These are phyloP conservation scores for Phaeosphaeria sp. DNA, from an alignment of 2,329 filamentous ascomycete species.

Conservation along the genomic window DNA sequence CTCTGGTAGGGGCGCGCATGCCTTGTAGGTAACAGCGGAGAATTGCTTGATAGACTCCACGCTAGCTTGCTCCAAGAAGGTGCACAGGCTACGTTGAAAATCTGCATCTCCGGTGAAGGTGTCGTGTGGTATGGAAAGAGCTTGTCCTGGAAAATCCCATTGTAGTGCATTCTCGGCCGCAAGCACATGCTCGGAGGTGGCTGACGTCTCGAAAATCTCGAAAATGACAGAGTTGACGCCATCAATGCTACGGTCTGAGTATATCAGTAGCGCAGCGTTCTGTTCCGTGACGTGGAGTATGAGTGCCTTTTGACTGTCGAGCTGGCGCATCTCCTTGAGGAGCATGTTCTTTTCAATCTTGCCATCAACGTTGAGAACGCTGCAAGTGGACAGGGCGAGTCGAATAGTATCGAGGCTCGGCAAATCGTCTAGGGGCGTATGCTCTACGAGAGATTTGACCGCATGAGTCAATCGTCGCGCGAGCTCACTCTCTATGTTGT, in stretches of 20 bases:
- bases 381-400: conserved; percentile 20
- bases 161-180: conserved; percentile 58
- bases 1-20: conserved; percentile 57
- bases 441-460: conserved; percentile 20
- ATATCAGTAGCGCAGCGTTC: conserved; percentile 57
- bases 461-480: conserved; percentile 36
- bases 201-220: conserved; percentile 68
- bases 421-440: conserved; percentile 13
- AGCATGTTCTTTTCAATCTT: conserved; percentile 31
- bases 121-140: conserved; percentile 54
- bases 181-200: conserved; percentile 60
- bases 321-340: conserved; percentile 20
- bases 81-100: conserved; percentile 58
- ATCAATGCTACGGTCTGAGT: conserved; percentile 19
- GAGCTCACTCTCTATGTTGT: conserved; percentile 36
- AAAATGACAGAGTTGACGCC: conserved; percentile 50
- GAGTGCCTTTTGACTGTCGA: conserved; percentile 37
- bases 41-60: conserved; percentile 62
- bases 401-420: conserved; percentile 19
- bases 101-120: conserved; percentile 43
- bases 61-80: conserved; percentile 64
- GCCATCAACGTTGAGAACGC: conserved; percentile 29
- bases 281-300: conserved; percentile 57
- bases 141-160: conserved; percentile 66
- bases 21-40: conserved; percentile 60